Conservation (phyloP, 192 early-diverging fungal species). For the Allomyces javanicus region DNA sequence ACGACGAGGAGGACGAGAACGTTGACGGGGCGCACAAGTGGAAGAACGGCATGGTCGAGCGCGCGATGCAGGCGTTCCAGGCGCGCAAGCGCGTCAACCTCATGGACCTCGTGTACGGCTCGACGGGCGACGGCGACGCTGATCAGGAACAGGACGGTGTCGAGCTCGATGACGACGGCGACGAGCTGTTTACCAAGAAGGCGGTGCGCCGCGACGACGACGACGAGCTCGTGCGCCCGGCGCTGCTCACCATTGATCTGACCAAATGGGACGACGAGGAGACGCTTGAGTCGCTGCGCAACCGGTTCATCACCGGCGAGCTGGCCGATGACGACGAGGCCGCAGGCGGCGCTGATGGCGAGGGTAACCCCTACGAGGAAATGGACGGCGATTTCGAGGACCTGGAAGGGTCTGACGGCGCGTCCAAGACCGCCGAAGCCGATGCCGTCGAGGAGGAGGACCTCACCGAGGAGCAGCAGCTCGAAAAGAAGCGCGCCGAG, state of each 20-base stretch:
- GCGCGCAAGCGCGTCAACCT: slow-evolving; percentile 46
- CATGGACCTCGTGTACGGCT: slow-evolving; percentile 76
- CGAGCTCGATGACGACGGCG: slow-evolving; percentile 28
- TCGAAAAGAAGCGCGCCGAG: slow-evolving; percentile 67
- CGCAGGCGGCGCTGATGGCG: slow-evolving; percentile 12
- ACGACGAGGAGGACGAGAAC: slow-evolving; percentile 10
- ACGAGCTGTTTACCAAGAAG: slow-evolving; percentile 37
- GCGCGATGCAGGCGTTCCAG: slow-evolving; percentile 5
- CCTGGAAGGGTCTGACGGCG: not conserved
- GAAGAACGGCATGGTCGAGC: slow-evolving; percentile 4
- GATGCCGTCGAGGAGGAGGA: slow-evolving; percentile 15
- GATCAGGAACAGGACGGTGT: slow-evolving; percentile 2
- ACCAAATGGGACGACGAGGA: slow-evolving; percentile 48
- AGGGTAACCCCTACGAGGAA: slow-evolving; percentile 35
- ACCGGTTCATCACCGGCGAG: slow-evolving; percentile 59
- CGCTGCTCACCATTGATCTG: slow-evolving; percentile 28
- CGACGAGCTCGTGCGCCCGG: slow-evolving; percentile 11
- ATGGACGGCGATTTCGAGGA: slow-evolving; percentile 9
- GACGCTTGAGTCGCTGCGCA: slow-evolving; percentile 41
- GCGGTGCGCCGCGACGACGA: slow-evolving; percentile 11
- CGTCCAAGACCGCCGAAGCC: slow-evolving; percentile 4
- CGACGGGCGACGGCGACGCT: slow-evolving; percentile 19
- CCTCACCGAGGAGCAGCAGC: slow-evolving; percentile 33
- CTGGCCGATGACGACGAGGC: slow-evolving; percentile 16
- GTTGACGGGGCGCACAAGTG: slow-evolving; percentile 2